Conservation (phyloP, 164 flowering plant species). For the Vitis rotundifolia region DNA sequence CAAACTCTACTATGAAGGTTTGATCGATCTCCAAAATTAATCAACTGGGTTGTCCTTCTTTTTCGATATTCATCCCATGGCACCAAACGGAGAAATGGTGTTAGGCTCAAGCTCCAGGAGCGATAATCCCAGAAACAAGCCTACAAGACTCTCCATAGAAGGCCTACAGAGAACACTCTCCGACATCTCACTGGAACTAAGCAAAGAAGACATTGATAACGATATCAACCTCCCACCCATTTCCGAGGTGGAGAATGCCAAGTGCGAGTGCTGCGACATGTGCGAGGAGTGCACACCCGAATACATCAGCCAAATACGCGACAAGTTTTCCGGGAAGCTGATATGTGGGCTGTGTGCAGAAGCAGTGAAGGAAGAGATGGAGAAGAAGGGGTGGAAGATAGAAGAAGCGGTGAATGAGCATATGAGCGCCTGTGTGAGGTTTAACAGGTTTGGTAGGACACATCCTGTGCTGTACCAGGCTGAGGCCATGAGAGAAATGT, state of each 20-base stretch:
- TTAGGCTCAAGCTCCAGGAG: constrained; percentile 1
- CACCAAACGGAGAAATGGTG: constrained; percentile 17
- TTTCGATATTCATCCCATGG: constrained; percentile 8
- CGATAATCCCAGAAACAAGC: constrained; percentile 1
- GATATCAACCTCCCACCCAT: constrained; percentile 23
- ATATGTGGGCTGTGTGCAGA: constrained; percentile 75
- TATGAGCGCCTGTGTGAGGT: constrained; percentile 60
- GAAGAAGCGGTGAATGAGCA: constrained; percentile 72
- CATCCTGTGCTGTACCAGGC: constrained; percentile 70
- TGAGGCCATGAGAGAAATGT: constrained; percentile 65
- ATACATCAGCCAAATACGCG: constrained; percentile 52
- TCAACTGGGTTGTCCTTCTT: background rate
- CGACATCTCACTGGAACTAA: constrained; percentile 39
- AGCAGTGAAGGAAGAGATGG: constrained; percentile 71
- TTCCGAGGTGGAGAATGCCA: constrained; percentile 64
- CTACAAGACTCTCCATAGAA: constrained; percentile 34
- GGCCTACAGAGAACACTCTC: constrained; percentile 41
- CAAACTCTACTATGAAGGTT: too few relatives aligned
- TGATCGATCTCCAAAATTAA: too few relatives aligned
- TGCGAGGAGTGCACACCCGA: constrained; percentile 74
- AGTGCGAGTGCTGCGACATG: constrained; percentile 88
- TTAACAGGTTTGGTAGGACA: constrained; percentile 60
- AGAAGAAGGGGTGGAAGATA: constrained; percentile 57
- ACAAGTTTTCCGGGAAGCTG: constrained; percentile 54
- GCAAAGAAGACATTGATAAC: constrained; percentile 14